Percentiles rank a stretch among this genome's conserved stretches.
Evolutionary conservation across 1,139 yeast species (phyloP).

Genomic region (Maudiozyma humilis): DNA sequence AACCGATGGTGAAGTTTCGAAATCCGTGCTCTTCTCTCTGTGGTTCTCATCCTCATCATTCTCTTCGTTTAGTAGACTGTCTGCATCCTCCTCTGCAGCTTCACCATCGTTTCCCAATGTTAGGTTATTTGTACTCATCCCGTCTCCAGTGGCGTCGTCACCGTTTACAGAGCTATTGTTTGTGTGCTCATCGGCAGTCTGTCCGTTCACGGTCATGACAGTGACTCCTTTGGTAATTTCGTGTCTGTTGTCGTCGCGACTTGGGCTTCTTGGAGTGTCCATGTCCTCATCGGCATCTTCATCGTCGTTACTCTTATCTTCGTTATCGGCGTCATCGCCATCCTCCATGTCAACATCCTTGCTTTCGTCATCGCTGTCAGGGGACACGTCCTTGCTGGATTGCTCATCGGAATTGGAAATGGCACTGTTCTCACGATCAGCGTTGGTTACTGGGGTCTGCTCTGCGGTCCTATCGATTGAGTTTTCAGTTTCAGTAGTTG

Average conservation of each 20-base stretch:
- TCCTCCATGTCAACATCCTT: background rate
- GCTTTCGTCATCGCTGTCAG: constrained; percentile 20
- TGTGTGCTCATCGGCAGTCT: background rate
- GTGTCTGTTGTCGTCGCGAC: constrained; percentile 22
- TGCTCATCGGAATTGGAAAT: background rate
- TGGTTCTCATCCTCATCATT: constrained; percentile 7
- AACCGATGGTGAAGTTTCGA: constrained; percentile 2
- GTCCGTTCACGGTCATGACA: background rate
- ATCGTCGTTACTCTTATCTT: constrained; percentile 19
- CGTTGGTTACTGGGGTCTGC: background rate
- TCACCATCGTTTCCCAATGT: constrained; percentile 1
- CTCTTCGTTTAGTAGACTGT: constrained; percentile 6
- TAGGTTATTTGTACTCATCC: background rate
- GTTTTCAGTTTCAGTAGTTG: background rate
- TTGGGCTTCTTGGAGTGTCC: constrained; percentile 13
- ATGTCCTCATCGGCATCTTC: constrained; percentile 24
- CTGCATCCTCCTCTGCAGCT: constrained; percentile 6
- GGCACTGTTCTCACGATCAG: constrained; percentile 1
- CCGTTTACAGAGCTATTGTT: background rate
- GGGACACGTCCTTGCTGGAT: background rate
- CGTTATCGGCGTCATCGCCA: constrained; percentile 1
- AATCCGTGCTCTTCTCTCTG: constrained; percentile 4
- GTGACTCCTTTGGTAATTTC: background rate
- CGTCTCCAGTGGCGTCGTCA: background rate
- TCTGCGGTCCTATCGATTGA: background rate